These are phyloP conservation scores for Populus pruinosa DNA, from an alignment of 345 rosid species.

Conservation along the genomic window DNA sequence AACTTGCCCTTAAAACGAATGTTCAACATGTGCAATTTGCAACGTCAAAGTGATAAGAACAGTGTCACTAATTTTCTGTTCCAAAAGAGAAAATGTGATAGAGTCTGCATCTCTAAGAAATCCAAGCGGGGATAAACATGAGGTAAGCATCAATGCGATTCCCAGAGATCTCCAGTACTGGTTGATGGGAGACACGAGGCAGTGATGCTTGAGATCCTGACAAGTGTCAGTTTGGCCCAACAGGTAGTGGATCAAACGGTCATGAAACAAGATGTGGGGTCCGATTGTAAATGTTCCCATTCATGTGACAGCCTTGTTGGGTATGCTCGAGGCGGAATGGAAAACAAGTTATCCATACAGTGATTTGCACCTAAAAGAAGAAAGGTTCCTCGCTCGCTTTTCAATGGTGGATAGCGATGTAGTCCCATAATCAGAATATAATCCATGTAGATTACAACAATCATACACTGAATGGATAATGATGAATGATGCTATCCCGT, in stretches of 20 bases:
- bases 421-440: not conserved
- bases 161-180: not conserved
- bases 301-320: not conserved
- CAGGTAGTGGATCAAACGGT: not conserved
- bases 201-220: not conserved
- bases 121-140: not conserved
- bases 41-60: not conserved
- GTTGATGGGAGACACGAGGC: not conserved
- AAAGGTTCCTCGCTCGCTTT: not conserved
- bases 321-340: not conserved
- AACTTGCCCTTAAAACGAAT: too few species aligned
- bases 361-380: not conserved
- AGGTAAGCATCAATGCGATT: not conserved
- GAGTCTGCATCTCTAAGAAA: not conserved
- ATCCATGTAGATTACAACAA: not conserved
- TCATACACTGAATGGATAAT: not conserved
- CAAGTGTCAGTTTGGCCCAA: not conserved
- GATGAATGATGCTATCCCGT: not conserved
- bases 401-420: not conserved
- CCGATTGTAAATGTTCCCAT: not conserved
- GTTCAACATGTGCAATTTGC: not conserved
- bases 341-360: not conserved
- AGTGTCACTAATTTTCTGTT: not conserved
- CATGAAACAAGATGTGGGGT: not conserved
- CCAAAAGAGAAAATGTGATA: not conserved